Conservation (phyloP, 2,329 filamentous ascomycete genomes). For the Fonsecaea multimorphosa region DNA sequence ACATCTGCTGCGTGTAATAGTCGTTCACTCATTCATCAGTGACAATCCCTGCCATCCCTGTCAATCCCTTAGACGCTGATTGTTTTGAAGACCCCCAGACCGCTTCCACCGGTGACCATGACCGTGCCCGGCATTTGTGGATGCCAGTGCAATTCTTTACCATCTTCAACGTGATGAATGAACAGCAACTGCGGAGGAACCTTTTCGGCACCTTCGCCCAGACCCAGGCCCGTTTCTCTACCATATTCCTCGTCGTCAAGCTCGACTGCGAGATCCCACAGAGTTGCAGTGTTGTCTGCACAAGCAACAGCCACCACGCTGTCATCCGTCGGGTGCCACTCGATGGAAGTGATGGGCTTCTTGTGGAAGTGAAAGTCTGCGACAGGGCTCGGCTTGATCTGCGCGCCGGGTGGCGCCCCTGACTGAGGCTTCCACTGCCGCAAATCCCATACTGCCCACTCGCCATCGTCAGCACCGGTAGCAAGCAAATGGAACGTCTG, state of each 20-base stretch:
- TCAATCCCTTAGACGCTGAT: conserved; percentile 69
- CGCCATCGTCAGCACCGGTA: conserved; percentile 89
- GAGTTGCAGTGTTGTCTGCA: conserved; percentile 89
- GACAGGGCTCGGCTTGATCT: conserved; percentile 73
- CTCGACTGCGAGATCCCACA: conserved; percentile 97
- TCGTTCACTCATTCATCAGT: not conserved
- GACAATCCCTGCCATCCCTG: not conserved
- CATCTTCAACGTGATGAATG: conserved; percentile 92
- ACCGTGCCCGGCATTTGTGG: conserved; percentile 89
- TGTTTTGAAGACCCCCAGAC: conserved; percentile 81
- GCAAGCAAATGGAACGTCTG: conserved; percentile 89
- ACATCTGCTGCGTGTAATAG: not conserved
- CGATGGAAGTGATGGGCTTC: conserved; percentile 92
- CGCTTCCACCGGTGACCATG: conserved; percentile 85
- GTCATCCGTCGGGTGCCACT: conserved; percentile 98
- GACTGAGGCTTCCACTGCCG: conserved; percentile 82
- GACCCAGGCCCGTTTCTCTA: conserved; percentile 71
- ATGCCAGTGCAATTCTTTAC: conserved; percentile 98
- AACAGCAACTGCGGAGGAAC: conserved; percentile 95
- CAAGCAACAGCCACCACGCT: conserved; percentile 91
- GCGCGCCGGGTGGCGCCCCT: conserved; percentile 53
- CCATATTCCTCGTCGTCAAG: conserved; percentile 91
- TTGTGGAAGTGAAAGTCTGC: conserved; percentile 95
- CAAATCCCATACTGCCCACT: conserved; percentile 95
- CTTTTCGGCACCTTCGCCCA: conserved; percentile 40